Base-by-base conservation (phyloP, 163 green algal species). In the Scenedesmus sp. region DNA sequence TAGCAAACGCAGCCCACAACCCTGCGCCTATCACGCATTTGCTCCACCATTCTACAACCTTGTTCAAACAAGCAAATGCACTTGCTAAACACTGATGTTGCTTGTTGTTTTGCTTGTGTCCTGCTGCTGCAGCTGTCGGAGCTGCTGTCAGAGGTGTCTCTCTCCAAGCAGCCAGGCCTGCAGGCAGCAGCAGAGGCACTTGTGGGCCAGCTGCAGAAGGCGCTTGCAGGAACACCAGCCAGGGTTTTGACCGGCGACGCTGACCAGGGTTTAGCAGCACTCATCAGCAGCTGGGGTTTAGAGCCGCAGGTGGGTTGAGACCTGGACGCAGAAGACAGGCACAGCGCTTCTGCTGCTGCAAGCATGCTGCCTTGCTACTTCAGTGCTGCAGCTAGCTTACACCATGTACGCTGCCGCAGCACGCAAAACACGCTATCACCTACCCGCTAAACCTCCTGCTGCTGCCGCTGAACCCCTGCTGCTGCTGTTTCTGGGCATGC, bases 241-340 rank as follows among this genome's bases (percentile, higher is more conserved):
- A 81, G 84, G 84, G 60, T 81, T 79, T n/a, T 79, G 26, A 15
- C 87, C 15, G 73, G 52, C 4, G 57, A 59, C 6, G n/a, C 55
- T 4, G 74, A 87, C 23, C 76, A 57, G 55, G 87, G 87, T 56
- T 52, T 87, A 54, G 74, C 87, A 0, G 76, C 52, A 1, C 57
- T 91, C 5, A 64, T 91, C 70, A 91, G 74, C 74, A 91, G 87
- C 87, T 81, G 57, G 87, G 87, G 87, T 54, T 18, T 91, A 3
- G 20, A 87, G 20, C 57, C 87, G 23, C 74, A 86, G 87, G 87
- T 91, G 46, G 1, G 74, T 34, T 7, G 1, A 23, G 8, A 3
- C 70, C 62, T 70, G 62, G 10, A 70, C 3, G 79, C 23, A 52
- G 18, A 56, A 86, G 62, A 12, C 62, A 10, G 10, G 10, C 79